Percentiles rank a stretch among this genome's conserved stretches.
phyloP scores from a whole-genome alignment of 441 rosid species.

The Isatis lusitanica region DNA sequence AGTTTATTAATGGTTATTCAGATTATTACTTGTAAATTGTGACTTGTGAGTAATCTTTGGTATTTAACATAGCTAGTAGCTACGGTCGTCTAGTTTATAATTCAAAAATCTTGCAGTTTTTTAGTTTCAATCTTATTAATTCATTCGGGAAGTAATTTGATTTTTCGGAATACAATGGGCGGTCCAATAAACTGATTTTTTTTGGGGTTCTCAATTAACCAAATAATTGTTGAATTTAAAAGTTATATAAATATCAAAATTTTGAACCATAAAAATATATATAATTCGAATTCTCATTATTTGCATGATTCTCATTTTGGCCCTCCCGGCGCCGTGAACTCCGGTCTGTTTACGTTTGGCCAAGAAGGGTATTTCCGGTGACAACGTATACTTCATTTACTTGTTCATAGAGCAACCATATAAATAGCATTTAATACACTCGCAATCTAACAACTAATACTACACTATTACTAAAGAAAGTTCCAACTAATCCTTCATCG shows the following conservation, averaged over 20 bases:
- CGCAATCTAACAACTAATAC: slow-evolving; percentile 6
- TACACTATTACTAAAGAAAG: neutral
- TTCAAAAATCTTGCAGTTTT: neutral
- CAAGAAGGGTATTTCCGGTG: neutral
- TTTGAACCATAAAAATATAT: neutral
- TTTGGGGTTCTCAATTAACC: neutral
- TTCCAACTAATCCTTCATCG: neutral
- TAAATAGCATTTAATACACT: slow-evolving; percentile 8
- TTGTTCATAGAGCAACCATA: neutral
- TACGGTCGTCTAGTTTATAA: neutral
- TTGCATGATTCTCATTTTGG: slow-evolving; percentile 24
- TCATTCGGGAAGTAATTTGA: neutral
- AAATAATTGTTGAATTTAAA: neutral
- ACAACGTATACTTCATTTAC: neutral
- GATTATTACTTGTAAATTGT: neutral
- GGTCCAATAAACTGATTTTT: neutral
- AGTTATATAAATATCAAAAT: neutral
- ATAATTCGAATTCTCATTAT: neutral
- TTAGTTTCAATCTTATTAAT: neutral
- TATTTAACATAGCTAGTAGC: neutral
- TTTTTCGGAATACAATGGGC: neutral
- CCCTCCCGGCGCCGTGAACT: slow-evolving; percentile 23
- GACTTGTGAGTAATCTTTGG: neutral
- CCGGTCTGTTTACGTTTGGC: slow-evolving; percentile 19
- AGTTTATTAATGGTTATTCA: neutral